Evolutionary conservation across 169 alveolate genomes (phyloP).

Genomic region (Cryptosporidium xiaoi): DNA sequence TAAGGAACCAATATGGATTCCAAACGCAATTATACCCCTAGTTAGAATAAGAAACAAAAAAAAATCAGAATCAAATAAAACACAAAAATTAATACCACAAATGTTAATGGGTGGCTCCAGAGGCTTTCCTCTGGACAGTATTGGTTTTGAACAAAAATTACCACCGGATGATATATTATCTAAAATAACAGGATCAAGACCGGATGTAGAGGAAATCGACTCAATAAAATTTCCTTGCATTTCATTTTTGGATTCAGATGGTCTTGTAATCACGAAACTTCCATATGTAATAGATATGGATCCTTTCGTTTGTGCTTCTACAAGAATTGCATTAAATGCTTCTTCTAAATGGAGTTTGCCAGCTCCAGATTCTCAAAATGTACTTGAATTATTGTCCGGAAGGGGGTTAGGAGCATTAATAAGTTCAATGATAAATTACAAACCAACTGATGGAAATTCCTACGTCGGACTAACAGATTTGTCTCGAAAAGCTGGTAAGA

Average conservation of each 20-base stretch:
- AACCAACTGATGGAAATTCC: slow-evolving; percentile 24
- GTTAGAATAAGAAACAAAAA: slow-evolving; percentile 14
- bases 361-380: slow-evolving; percentile 41
- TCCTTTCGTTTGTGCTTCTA: slow-evolving; percentile 67
- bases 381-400: slow-evolving; percentile 18
- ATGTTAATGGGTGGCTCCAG: background rate
- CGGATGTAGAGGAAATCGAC: slow-evolving; percentile 47
- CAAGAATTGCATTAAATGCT: slow-evolving; percentile 48
- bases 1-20: slow-evolving; percentile 71
- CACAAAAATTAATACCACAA: slow-evolving; percentile 9
- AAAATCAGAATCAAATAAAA: slow-evolving; percentile 10
- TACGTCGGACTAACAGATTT: slow-evolving; percentile 14
- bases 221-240: slow-evolving; percentile 46
- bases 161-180: slow-evolving; percentile 17
- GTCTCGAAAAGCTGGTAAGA: background rate
- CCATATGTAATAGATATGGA: slow-evolving; percentile 51
- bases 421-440: slow-evolving; percentile 57
- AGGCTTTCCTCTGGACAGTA: background rate
- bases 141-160: slow-evolving; percentile 22
- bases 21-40: slow-evolving; percentile 55
- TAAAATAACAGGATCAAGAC: slow-evolving; percentile 29
- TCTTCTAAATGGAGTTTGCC: slow-evolving; percentile 67
- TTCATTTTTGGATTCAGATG: slow-evolving; percentile 30
- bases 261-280: slow-evolving; percentile 22
- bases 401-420: slow-evolving; percentile 45